These are phyloP conservation scores for Przewalskia tangutica DNA, from an alignment of 257 asterid genomes.

Conservation along the genomic window DNA sequence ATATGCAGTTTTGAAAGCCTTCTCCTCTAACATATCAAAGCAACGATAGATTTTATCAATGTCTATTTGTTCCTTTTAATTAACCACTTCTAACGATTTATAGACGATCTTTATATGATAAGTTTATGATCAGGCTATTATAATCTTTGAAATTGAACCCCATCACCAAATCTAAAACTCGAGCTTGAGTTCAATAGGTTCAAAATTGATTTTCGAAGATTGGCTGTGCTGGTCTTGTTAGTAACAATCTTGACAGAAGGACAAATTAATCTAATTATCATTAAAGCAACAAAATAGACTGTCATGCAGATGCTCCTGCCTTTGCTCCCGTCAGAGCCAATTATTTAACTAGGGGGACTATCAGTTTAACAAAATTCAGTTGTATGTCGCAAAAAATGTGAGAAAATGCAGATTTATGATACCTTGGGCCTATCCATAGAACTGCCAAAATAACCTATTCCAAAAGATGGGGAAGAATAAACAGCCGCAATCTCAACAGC, in stretches of 20 bases:
- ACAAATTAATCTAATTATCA: background rate
- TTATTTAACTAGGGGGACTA: background rate
- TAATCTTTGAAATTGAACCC: background rate
- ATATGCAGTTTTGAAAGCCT: background rate
- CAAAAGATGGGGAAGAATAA: slow-evolving; percentile 74
- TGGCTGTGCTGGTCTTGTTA: background rate
- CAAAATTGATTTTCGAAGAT: background rate
- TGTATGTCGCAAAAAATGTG: background rate
- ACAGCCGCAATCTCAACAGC: slow-evolving; percentile 79
- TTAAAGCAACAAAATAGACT: background rate
- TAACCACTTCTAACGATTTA: background rate
- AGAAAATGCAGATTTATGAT: background rate
- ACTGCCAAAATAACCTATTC: slow-evolving; percentile 85
- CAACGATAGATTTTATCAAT: background rate
- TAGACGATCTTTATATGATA: background rate
- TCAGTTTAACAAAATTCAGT: background rate
- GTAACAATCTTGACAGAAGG: background rate
- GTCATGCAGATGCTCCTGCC: background rate
- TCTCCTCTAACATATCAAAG: background rate
- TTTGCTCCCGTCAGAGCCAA: no score
- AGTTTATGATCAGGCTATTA: background rate
- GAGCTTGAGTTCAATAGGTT: background rate
- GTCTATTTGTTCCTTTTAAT: background rate
- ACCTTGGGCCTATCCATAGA: slow-evolving; percentile 87
- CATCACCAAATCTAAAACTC: background rate